phyloP scores from a whole-genome alignment of 2,329 filamentous ascomycete species.

The Coniella lustricola region DNA sequence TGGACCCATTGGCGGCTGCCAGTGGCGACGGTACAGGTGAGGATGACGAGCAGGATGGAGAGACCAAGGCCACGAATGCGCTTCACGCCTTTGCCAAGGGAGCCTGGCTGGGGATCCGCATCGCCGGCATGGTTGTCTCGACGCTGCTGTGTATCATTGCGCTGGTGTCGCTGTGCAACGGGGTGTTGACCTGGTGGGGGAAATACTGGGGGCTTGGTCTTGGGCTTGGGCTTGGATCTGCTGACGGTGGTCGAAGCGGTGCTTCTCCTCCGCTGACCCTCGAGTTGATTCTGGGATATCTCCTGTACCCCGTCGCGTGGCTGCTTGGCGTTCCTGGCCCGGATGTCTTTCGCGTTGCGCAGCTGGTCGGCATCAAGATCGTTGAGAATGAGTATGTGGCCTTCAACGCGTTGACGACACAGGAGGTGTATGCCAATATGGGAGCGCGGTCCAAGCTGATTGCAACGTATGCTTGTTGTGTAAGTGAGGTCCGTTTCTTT shows the following conservation, averaged over 20 bases:
- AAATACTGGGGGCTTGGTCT: slow-evolving; percentile 43
- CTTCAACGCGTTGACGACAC: slow-evolving; percentile 47
- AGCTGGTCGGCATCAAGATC: slow-evolving; percentile 74
- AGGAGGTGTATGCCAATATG: slow-evolving; percentile 48
- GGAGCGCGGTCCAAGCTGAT: slow-evolving; percentile 69
- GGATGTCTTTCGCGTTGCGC: slow-evolving; percentile 63
- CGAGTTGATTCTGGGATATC: slow-evolving; percentile 68
- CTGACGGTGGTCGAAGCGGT: slow-evolving; percentile 54
- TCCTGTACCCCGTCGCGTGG: slow-evolving; percentile 73
- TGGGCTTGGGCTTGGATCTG: too few relatives aligned
- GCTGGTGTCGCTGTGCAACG: slow-evolving; percentile 66
- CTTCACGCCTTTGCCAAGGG: slow-evolving; percentile 82
- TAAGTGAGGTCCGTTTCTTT: slow-evolving; percentile 23
- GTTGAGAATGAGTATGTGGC: slow-evolving; percentile 81
- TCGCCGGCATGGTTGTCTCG: slow-evolving; percentile 73
- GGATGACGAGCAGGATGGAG: slow-evolving; percentile 70
- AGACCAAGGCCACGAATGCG: slow-evolving; percentile 59
- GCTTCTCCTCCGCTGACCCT: slow-evolving; percentile 63
- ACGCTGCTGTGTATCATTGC: slow-evolving; percentile 78
- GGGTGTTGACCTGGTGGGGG: slow-evolving; percentile 77
- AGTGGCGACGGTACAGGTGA: too few relatives aligned
- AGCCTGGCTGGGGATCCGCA: slow-evolving; percentile 79
- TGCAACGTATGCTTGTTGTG: slow-evolving; percentile 76
- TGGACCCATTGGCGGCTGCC: slow-evolving; percentile 38
- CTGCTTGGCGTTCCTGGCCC: slow-evolving; percentile 65